Evolutionary conservation across 192 early-diverging fungal species (phyloP).

Genomic region (Ambispora gerdemannii): DNA sequence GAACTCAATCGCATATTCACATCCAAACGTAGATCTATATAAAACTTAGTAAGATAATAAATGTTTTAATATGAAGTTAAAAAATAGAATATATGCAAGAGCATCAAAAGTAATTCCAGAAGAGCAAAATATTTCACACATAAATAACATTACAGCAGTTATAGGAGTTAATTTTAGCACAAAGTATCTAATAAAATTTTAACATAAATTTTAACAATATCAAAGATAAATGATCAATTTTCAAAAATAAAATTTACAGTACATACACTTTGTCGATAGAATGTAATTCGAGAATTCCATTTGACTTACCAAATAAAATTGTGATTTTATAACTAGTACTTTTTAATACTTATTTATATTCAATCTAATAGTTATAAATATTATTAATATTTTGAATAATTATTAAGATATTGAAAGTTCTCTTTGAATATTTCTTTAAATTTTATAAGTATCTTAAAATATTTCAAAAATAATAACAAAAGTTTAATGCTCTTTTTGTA

Average conservation of each 20-base stretch:
- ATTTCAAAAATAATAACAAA: no score
- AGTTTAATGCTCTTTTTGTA: no score
- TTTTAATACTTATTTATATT: no score
- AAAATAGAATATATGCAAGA: slow-evolving; percentile 13
- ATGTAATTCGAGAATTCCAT: slow-evolving; percentile 29
- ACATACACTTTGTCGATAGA: slow-evolving; percentile 18
- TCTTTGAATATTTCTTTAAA: no score
- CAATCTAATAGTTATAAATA: no score
- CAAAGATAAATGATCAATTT: slow-evolving; percentile 23
- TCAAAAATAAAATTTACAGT: slow-evolving; percentile 23
- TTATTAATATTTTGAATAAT: no score
- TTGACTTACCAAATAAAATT: slow-evolving; percentile 29
- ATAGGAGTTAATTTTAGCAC: slow-evolving; percentile 21
- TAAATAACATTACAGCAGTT: not conserved
- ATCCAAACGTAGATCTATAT: slow-evolving; percentile 22
- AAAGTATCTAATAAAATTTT: slow-evolving; percentile 23
- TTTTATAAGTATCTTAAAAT: no score
- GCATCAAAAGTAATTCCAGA: not conserved
- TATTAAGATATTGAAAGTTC: no score
- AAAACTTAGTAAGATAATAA: slow-evolving; percentile 26
- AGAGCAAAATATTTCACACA: slow-evolving; percentile 2
- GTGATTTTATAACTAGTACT: no score
- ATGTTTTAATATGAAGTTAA: slow-evolving; percentile 28
- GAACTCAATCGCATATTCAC: slow-evolving; percentile 18
- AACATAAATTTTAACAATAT: slow-evolving; percentile 24